Base-by-base conservation (phyloP, 257 asterid genomes). In the Scutellaria minor region DNA sequence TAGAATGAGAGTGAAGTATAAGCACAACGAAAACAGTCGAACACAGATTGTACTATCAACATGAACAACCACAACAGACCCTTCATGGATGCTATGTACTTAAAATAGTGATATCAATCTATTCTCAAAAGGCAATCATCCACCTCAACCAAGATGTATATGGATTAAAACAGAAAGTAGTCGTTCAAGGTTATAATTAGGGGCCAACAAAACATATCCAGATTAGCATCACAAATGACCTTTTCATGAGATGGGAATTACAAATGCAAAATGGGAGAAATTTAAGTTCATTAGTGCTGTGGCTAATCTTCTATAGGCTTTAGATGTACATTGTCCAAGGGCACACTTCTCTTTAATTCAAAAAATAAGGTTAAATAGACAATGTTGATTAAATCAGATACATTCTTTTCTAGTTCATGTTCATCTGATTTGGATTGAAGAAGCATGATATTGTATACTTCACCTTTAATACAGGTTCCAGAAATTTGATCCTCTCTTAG, bases 381-480 rank as follows among this genome's bases (percentile, higher is more conserved):
- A 15, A 42, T 22, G 54, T 24, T 24, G 53, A n/a, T 61, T 62
- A n/a, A 53, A 6, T 58, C 41, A 27, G 13, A 27, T 24, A 24
- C 27, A 24, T 62, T 12, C 14, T 37, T 72, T n/a, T 13, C 58
- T 73, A 41, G 65, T 31, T 31, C 37, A 66, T 54, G 78, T 64
- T 73, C 5, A 27, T 22, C 51, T 27, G 54, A 64, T 2, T 31
- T 27, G 66, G 65, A 63, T 9, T 2, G 6, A 63, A 44, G 37
- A 14, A 68, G 15, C 40, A 24, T 12, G 52, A 48, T 24, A 45
- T 8, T 14, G 69, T n/a, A 18, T 10, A 64, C 59, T 45, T 82
- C 77, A 92, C 96, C 98, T 92, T 90, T 92, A 6, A 84, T 81
- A 46, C 94, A 92, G 88, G 93, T 90, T 77, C 93, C 96, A 15